Evolutionary conservation across 345 rosid genomes (phyloP), one percentile per base, ranked within the genome.

Genomic region (Eucalyptus guilfoylei): DNA sequence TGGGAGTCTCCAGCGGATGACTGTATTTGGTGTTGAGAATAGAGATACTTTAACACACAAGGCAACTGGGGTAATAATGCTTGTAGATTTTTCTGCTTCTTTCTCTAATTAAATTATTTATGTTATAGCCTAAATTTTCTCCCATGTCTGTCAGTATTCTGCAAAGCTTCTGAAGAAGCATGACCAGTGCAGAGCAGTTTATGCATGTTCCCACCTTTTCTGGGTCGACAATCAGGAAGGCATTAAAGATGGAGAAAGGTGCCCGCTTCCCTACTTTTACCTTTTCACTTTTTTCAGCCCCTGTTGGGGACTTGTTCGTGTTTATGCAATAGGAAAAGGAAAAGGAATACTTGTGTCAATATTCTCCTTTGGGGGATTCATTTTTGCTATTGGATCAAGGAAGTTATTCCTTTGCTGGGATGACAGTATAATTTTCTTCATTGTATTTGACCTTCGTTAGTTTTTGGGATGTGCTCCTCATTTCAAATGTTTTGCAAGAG

Each of bases 181-280:
- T 90, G 99, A 97, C 92, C 99, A 97, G 88, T 95, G 99, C 90
- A 94, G 98, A 95, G 99, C 99, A 6, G 98, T 96, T 88, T 97
- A 94, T 87, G 96, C 98, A 85, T 97, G 99, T 90, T 95, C 99
- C 49, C 99, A 96, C 92, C 98, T 97, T 87, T 97, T 97, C 88
- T 97, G 99, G 99, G 94, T 95, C 24, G 96, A 97, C 87, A 95
- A 92, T 92, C 92, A 88, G 32, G 96, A 93, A 88, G 95, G 95
- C 89, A 88, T 94, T 87, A 95, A 92, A 92, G 97, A 96, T 88
- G 99, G 97, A 86, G 99, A 97, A 91, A 96, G 99, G 99, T 97
- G 80, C 44, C 37, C 30, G 54, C 30, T 50, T 48, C 55, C 48
- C 62, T 17, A 54, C 86, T 16, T 30, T 11, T 88, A 13, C 69